phyloP scores from a whole-genome alignment of 2,329 filamentous ascomycete species.

The Cercospora sojina region DNA sequence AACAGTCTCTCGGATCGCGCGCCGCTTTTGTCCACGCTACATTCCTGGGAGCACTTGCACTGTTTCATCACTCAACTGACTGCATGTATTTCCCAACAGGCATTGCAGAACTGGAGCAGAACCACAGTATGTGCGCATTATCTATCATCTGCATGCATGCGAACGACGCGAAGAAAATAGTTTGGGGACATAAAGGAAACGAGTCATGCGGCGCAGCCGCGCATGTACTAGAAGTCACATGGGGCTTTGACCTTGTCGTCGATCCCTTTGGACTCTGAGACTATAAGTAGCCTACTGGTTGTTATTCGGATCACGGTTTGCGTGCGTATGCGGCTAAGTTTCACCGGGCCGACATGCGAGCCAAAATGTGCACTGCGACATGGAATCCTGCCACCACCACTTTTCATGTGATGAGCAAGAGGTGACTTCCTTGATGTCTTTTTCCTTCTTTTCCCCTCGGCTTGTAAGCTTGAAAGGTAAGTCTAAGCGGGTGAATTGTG shows the following conservation, averaged over 20 bases:
- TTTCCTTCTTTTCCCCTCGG: neutral
- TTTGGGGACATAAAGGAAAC: neutral
- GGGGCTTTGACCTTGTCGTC: neutral
- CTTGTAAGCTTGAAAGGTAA: neutral
- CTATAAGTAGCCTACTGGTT: neutral
- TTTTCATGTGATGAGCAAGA: neutral
- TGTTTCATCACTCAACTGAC: neutral
- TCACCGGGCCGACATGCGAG: neutral
- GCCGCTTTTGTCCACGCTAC: neutral
- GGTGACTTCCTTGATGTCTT: neutral
- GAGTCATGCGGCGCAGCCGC: neutral
- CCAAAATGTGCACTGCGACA: neutral
- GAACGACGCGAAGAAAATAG: neutral
- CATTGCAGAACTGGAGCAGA: neutral
- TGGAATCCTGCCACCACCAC: neutral
- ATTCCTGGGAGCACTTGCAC: neutral
- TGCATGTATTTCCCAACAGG: neutral
- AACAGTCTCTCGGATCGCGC: neutral
- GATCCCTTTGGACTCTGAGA: neutral
- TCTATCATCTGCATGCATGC: neutral
- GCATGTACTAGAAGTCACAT: neutral
- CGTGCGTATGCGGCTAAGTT: neutral
- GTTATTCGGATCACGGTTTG: neutral
- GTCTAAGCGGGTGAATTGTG: neutral
- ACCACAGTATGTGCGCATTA: neutral